Evolutionary conservation across 1,139 yeast species (phyloP).

Genomic region (Spencermartinsiella ligniputridi): DNA sequence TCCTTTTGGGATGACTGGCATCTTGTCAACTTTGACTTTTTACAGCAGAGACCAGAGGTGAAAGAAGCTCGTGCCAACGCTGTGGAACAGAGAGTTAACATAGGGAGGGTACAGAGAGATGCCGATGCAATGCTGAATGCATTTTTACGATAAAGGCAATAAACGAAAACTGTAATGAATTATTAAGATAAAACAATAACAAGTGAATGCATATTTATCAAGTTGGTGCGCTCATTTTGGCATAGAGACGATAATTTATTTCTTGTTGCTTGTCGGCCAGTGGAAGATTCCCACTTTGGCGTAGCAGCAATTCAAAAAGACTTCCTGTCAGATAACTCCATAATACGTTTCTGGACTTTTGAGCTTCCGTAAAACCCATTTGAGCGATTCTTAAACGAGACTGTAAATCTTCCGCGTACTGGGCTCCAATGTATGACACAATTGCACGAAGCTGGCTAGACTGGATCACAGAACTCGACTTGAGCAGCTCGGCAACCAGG

Average conservation of each 20-base stretch:
- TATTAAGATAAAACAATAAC: too few relatives aligned
- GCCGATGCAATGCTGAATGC: background rate
- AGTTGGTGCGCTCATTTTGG: background rate
- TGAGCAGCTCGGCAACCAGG: background rate
- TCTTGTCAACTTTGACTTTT: background rate
- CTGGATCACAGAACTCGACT: constrained; percentile 6
- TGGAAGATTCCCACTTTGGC: background rate
- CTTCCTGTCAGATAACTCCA: constrained; percentile 3
- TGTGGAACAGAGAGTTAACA: background rate
- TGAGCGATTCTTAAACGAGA: background rate
- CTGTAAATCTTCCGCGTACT: background rate
- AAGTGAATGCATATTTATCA: background rate
- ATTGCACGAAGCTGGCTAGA: background rate
- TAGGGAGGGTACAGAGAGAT: background rate
- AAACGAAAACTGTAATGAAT: too few relatives aligned
- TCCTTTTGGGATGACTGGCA: constrained; percentile 7
- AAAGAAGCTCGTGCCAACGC: constrained; percentile 10
- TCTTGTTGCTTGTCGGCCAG: background rate
- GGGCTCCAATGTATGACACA: background rate
- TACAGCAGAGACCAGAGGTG: constrained; percentile 4
- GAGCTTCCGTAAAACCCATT: constrained; percentile 2
- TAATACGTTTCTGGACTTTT: background rate
- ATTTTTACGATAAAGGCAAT: too few relatives aligned
- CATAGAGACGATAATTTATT: background rate
- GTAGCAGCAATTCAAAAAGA: background rate